These are phyloP conservation scores for Cenchrus purpureus DNA, from an alignment of 176 grass and related monocot genomes.

Conservation along the genomic window DNA sequence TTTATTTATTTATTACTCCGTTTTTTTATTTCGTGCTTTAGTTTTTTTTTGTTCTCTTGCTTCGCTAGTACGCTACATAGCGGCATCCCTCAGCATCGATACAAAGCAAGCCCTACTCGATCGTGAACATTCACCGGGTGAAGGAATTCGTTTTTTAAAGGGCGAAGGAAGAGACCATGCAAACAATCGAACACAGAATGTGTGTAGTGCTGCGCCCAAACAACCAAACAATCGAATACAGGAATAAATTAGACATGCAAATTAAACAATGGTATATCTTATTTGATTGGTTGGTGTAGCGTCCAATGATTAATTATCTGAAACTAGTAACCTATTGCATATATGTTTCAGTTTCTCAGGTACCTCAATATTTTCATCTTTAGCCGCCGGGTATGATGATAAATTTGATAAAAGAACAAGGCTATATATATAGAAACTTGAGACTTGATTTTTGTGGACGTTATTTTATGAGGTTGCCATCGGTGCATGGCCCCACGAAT, in stretches of 20 bases:
- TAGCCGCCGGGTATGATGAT: background rate
- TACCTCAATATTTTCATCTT: background rate
- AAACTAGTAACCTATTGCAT: background rate
- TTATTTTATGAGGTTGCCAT: background rate
- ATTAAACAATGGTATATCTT: background rate
- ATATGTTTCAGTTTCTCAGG: background rate
- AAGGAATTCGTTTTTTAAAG: background rate
- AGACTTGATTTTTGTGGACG: background rate
- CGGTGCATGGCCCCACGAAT: background rate
- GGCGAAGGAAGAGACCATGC: background rate
- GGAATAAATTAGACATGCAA: background rate
- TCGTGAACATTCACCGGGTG: background rate
- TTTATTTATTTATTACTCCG: background rate
- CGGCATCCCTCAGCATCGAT: constrained; percentile 21
- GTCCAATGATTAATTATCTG: background rate
- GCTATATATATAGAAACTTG: too few relatives aligned
- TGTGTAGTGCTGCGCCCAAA: too few relatives aligned
- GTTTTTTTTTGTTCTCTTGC: background rate
- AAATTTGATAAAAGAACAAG: background rate
- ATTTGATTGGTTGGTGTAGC: background rate
- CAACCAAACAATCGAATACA: background rate
- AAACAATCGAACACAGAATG: too few relatives aligned
- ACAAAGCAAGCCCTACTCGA: background rate
- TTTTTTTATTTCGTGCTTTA: background rate
- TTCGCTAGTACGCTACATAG: constrained; percentile 28